These are phyloP conservation scores for Ceratonia siliqua DNA, from an alignment of 306 rosid species.

Conservation along the genomic window DNA sequence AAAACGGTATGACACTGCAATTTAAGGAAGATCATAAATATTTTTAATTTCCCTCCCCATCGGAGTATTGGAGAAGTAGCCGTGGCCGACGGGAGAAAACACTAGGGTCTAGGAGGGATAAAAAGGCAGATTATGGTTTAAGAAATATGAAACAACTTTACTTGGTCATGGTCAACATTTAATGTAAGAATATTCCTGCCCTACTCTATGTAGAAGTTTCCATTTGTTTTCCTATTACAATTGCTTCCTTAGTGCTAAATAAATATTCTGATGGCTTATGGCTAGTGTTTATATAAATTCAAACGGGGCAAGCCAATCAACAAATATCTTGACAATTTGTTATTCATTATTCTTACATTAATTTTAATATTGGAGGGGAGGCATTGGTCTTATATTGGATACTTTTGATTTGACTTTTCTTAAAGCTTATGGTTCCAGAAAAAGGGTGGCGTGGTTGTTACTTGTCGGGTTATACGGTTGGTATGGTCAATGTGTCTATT, in stretches of 20 bases:
- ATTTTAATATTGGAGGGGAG: neutral
- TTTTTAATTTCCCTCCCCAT: no score
- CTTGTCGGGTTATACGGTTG: neutral
- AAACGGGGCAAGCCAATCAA: no score
- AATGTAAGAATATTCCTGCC: neutral
- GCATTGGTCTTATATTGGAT: neutral
- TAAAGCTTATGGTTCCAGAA: neutral
- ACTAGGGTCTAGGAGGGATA: neutral
- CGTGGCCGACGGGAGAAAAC: neutral
- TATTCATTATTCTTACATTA: no score
- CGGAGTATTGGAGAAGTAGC: no score
- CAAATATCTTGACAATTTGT: no score
- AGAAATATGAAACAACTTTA: neutral
- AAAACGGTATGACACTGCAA: no score
- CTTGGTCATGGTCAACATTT: neutral
- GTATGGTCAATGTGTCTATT: neutral
- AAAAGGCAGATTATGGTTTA: neutral
- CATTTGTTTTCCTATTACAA: no score
- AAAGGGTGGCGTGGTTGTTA: neutral
- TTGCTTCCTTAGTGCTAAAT: no score
- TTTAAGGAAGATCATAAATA: no score
- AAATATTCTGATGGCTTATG: no score
- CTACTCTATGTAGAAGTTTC: neutral
- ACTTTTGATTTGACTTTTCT: neutral
- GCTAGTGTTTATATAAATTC: no score